phyloP scores from a whole-genome alignment of 1,139 yeast species.

The Protomyces inundatus region DNA sequence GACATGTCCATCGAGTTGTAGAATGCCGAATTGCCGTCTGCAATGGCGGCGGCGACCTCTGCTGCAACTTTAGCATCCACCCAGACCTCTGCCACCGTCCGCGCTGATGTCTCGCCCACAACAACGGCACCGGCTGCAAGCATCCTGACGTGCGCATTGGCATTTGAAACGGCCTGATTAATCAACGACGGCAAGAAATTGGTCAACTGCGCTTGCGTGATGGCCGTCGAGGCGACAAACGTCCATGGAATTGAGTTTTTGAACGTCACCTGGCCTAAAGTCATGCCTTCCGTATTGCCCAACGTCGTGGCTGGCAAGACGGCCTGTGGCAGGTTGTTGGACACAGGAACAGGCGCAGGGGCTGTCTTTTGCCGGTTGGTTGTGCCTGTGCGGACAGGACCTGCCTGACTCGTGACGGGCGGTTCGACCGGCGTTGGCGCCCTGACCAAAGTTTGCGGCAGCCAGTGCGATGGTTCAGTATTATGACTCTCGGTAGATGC shows the following conservation, averaged over 20 bases:
- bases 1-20: not conserved
- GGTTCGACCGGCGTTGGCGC: no score
- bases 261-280: not conserved
- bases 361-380: not conserved
- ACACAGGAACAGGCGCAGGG: not conserved
- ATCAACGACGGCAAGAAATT: not conserved
- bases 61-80: not conserved
- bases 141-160: not conserved
- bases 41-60: not conserved
- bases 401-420: no score
- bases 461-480: no score
- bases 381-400: no score
- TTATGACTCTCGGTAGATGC: no score
- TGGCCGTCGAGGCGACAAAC: not conserved
- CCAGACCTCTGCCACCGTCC: not conserved
- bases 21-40: not conserved
- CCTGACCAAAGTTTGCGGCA: no score
- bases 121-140: not conserved
- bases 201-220: not conserved
- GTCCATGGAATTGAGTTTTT: not conserved
- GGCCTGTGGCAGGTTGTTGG: not conserved
- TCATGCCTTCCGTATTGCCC: not conserved
- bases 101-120: no score
- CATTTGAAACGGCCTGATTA: not conserved
- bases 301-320: not conserved